Evolutionary conservation across 2,329 filamentous ascomycete species (phyloP), one percentile per base, ranked within the genome.

Genomic region (Cladosporium sp.): DNA sequence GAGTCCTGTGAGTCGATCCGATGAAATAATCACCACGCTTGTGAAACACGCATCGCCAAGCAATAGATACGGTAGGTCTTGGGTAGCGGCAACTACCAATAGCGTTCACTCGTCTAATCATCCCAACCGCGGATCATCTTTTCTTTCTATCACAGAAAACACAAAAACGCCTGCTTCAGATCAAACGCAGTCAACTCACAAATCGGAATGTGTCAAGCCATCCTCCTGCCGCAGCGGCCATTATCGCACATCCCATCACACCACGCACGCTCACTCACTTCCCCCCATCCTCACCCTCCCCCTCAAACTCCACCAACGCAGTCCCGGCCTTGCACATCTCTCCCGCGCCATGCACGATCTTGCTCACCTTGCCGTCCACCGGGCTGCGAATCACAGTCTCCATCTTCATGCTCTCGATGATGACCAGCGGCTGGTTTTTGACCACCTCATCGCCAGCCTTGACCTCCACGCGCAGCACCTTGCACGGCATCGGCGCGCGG

Each of bases 401-500:
- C 83, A 85, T 85, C 78, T 85, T 82, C 81, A 83, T 83, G 66
- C 80, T 82, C 73, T 80, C 79, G 67, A 79, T 79, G 5, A 98
- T 93, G 14, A 98, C 91, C 66, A 99, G 81, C 7, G 92, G 88
- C 65, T 94, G 88, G 55, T 94, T 93, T 80, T 94, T 96, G 75
- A 88, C 88, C 18, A 99, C 95, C 56, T 79, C 80, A 69, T 96
- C 88, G 0, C 95, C 95, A 71, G 92, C 92, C 31, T 84, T 80
- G 0, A 97, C 92, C 78, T 97, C 91, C 57, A 97, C 95, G 70
- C 92, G 88, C 68, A 99, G 80, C 29, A 99, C 90, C 81, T 98
- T 98, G 80, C 95, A 98, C 1, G 95, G 95, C 95, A 99, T 99
- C 0, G 95, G 95, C 26, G 95, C 92, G 28, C 91, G 84, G 1